These are phyloP conservation scores for Xylaria venustula DNA, from an alignment of 495 filamentous ascomycete genomes.

Conservation along the genomic window DNA sequence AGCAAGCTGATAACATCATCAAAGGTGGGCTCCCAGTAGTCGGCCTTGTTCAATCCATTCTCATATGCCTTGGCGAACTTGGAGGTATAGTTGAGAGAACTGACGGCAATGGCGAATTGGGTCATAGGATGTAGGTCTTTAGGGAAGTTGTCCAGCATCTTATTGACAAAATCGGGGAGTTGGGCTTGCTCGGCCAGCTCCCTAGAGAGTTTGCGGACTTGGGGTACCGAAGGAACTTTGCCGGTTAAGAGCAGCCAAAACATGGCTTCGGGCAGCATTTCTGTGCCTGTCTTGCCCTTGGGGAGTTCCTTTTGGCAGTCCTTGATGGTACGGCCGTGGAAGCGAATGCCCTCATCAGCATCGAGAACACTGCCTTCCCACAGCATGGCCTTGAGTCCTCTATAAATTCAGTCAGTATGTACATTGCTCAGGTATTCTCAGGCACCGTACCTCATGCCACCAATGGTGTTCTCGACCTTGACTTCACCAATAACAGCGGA, in stretches of 20 bases:
- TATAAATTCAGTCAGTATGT: constrained; percentile 7
- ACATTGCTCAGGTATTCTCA: neutral
- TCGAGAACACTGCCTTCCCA: constrained; percentile 99
- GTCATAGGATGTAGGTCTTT: constrained; percentile 94
- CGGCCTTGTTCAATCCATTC: constrained; percentile 82
- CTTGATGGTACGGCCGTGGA: constrained; percentile 96
- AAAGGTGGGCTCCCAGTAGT: constrained; percentile 99
- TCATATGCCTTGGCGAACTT: constrained; percentile 92
- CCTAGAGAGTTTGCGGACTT: constrained; percentile 77
- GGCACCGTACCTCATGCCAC: constrained; percentile 73
- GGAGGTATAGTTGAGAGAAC: constrained; percentile 87
- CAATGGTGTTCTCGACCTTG: constrained; percentile 89
- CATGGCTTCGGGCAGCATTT: constrained; percentile 99
- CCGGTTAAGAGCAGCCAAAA: constrained; percentile 98
- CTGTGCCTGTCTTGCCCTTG: constrained; percentile 89
- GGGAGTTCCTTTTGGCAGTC: constrained; percentile 93
- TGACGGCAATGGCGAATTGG: constrained; percentile 91
- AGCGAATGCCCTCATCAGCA: constrained; percentile 94
- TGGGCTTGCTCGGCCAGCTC: constrained; percentile 83
- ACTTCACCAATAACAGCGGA: constrained; percentile 84
- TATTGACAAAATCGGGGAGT: constrained; percentile 80
- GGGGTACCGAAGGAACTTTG: constrained; percentile 76
- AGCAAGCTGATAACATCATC: constrained; percentile 93
- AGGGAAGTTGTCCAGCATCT: constrained; percentile 90
- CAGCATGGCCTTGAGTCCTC: constrained; percentile 91